Base-by-base conservation (phyloP, 1,284 basidiomycete species). In the Coriolopsis trogii region DNA sequence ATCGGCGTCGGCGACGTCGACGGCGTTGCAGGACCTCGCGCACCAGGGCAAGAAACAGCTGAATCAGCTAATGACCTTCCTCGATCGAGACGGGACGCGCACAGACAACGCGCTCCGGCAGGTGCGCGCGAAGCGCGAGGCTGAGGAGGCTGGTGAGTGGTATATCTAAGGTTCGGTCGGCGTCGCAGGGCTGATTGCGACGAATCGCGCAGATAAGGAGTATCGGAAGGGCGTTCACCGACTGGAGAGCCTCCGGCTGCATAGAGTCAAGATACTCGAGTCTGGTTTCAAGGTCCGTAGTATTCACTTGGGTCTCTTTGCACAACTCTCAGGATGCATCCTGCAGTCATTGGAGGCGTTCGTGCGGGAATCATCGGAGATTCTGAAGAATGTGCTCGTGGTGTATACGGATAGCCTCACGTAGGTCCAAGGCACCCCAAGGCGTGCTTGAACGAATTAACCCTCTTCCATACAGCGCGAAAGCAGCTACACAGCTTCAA, bases 141-240 rank as follows among this genome's bases (percentile, higher is more conserved):
- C 91, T 3, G 95, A 96, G 42, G 93, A 96, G 68, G 93, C 95
- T 45, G 90, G 91, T 91, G 50, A 61, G 80, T 70, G 37, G 43
- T 13, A 23, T 37, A 13, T 25, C 15, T 5, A 45, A 18, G 20
- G 5, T 30, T 12, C 24, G 18, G 13, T 49, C 39, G 55, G 53
- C 18, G 20, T 49, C 10, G 13, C 24, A n/a, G n/a, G 34, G n/a
- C 28, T 31, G 18, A n/a, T 18, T 3, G 2, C 26, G 21, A 20
- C 36, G 25, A 39, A 13, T 21, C 10, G 38, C 30, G 51, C 69
- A 87, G 95, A 98, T 70, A 91, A 89, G 67, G 93, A 95, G 55
- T 99, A 98, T 63, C 82, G 96, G 26, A 89, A 89, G 59, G 93
- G 85, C 29, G 85, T 99, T 25, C 91, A 98, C 70, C 93, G 94